Percentiles rank a stretch among this genome's conserved stretches.
Evolutionary conservation across 2,329 filamentous ascomycete genomes (phyloP).

Genomic region (Colletotrichum higginsianum): DNA sequence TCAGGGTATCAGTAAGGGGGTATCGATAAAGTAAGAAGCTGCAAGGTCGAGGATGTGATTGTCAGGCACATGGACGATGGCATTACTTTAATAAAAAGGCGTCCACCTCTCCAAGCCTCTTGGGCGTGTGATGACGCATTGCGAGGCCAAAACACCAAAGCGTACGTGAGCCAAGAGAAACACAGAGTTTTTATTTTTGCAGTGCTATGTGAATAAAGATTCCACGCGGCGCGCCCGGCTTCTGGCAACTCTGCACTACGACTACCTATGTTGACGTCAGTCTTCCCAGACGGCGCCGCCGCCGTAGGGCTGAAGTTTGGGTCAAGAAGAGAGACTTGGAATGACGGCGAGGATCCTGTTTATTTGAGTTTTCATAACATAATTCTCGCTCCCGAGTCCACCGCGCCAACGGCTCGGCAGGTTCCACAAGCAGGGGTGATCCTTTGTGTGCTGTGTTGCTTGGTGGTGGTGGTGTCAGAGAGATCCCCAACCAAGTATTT

Average conservation of each 20-base stretch:
- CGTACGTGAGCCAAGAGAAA: conserved; percentile 10
- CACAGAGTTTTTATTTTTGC: background rate
- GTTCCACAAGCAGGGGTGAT: conserved; percentile 25
- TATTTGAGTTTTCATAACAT: conserved; percentile 41
- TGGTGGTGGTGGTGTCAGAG: background rate
- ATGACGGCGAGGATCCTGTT: conserved; percentile 31
- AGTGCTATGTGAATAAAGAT: background rate
- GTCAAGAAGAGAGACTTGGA: background rate
- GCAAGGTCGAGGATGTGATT: conserved; percentile 1
- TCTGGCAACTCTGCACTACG: background rate
- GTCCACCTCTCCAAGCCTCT: background rate
- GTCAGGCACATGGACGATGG: conserved; percentile 14
- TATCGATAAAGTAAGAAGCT: background rate
- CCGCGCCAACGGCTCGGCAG: conserved; percentile 30
- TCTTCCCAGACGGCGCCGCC: background rate
- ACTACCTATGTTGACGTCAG: conserved; percentile 33
- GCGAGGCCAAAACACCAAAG: background rate
- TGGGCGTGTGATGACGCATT: conserved; percentile 21
- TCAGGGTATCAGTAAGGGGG: conserved; percentile 7
- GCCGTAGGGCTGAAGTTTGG: conserved; percentile 28
- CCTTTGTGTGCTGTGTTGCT: background rate
- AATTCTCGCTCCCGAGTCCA: conserved; percentile 29
- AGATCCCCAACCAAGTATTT: conserved; percentile 9
- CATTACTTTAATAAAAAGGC: conserved; percentile 22
- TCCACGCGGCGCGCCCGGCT: conserved; percentile 3